These are phyloP conservation scores for Colletotrichum agaves DNA, from an alignment of 2,329 filamentous ascomycete genomes.

Conservation along the genomic window DNA sequence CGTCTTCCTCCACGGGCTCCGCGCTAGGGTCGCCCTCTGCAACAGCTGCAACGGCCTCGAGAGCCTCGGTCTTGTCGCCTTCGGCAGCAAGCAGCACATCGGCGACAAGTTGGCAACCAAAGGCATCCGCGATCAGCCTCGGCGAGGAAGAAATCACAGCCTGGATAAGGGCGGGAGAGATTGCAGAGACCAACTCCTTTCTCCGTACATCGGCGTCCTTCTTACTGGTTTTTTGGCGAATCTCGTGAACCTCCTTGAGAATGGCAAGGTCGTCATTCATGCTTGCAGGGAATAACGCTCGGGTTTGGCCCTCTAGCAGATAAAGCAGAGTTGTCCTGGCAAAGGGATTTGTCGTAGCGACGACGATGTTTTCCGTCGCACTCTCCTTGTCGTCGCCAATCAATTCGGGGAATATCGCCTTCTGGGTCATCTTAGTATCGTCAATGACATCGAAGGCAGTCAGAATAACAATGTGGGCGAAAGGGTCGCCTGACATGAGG, in stretches of 20 bases:
- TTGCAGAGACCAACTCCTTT: constrained; percentile 77
- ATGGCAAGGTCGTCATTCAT: constrained; percentile 75
- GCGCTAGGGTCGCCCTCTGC: constrained; percentile 66
- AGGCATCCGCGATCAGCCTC: constrained; percentile 77
- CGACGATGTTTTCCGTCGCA: constrained; percentile 71
- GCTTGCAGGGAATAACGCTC: constrained; percentile 68
- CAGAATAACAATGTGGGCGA: constrained; percentile 85
- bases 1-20: constrained; percentile 53
- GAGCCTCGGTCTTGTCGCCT: constrained; percentile 80
- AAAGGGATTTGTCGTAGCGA: constrained; percentile 72
- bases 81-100: constrained; percentile 82
- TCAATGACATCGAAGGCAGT: constrained; percentile 92
- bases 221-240: constrained; percentile 88
- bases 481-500: constrained; percentile 81
- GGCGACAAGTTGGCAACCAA: constrained; percentile 87
- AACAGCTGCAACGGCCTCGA: constrained; percentile 74
- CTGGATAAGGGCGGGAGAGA: constrained; percentile 80
- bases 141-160: constrained; percentile 76
- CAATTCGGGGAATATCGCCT: constrained; percentile 88
- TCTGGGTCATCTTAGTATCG: constrained; percentile 89
- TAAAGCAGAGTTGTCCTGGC: constrained; percentile 79
- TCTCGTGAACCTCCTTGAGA: constrained; percentile 80
- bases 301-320: constrained; percentile 77
- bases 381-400: constrained; percentile 76
- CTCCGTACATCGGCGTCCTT: constrained; percentile 84